Percentiles rank a stretch among this genome's conserved stretches.
These are phyloP conservation scores for Vicia villosa DNA, from an alignment of 306 rosid genomes.

Conservation along the genomic window DNA sequence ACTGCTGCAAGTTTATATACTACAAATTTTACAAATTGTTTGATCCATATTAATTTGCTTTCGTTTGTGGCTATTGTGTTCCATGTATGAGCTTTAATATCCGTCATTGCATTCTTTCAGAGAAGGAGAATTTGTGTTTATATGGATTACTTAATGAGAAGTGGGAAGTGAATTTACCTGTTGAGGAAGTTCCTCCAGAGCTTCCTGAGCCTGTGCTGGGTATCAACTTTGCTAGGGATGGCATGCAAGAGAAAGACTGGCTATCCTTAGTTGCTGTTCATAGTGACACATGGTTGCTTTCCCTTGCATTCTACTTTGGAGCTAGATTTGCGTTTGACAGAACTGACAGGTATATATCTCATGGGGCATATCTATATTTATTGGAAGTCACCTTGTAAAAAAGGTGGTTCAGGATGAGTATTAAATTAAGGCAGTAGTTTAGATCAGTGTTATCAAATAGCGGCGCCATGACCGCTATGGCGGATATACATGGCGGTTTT, in stretches of 20 bases:
- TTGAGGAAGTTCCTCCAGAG: constrained; percentile 96
- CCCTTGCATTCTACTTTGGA: constrained; percentile 89
- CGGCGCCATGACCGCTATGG: too few relatives aligned
- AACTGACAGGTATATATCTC: constrained; percentile 63
- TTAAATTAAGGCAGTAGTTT: constrained; percentile 25
- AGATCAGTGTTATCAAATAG: background rate
- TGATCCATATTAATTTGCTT: constrained; percentile 23
- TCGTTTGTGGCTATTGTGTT: constrained; percentile 21
- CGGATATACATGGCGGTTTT: too few relatives aligned
- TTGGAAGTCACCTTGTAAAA: constrained; percentile 22
- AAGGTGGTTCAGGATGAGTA: constrained; percentile 17
- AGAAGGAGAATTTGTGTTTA: constrained; percentile 90
- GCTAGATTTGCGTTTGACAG: constrained; percentile 86
- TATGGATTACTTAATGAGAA: constrained; percentile 79
- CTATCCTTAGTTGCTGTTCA: constrained; percentile 85
- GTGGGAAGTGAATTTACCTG: constrained; percentile 97
- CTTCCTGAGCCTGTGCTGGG: constrained; percentile 95
- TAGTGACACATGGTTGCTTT: constrained; percentile 84
- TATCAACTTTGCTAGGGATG: constrained; percentile 92
- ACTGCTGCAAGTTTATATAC: background rate
- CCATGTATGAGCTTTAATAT: constrained; percentile 19
- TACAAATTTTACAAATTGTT: background rate
- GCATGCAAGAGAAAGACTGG: constrained; percentile 92
- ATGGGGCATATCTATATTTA: background rate
- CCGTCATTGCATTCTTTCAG: constrained; percentile 50